Evolutionary conservation across 495 filamentous ascomycete species (phyloP), one percentile per base, ranked within the genome.

Genomic region (Oidiodendron maius): DNA sequence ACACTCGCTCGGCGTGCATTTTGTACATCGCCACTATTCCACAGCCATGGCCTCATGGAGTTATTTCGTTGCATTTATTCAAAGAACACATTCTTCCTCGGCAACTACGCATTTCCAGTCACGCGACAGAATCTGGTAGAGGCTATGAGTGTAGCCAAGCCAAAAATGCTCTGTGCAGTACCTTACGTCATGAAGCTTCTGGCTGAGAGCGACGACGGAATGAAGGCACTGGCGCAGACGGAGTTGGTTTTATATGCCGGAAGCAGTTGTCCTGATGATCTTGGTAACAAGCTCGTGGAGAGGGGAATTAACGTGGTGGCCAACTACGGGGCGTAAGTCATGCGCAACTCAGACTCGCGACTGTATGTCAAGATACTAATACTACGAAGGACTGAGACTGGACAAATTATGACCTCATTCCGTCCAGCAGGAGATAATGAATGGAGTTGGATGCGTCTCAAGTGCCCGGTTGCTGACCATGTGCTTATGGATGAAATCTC

Each of bases 321-420:
- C 48, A 48, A 18, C 78, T 80, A n/a, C 46, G 45, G 51, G 11
- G 40, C 48, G n/a, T n/a, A n/a, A n/a, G n/a, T n/a, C n/a, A n/a
- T n/a, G n/a, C n/a, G n/a, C n/a, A n/a, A n/a, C n/a, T n/a, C n/a
- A n/a, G n/a, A n/a, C n/a, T n/a, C n/a, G n/a, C n/a, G n/a, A n/a
- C n/a, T n/a, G n/a, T n/a, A n/a, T n/a, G n/a, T n/a, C n/a, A n/a
- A n/a, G n/a, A 79, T 47, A 84, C n/a, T n/a, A n/a, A n/a, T n/a
- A n/a, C n/a, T n/a, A n/a, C n/a, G n/a, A n/a, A n/a, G n/a, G 0
- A 81, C 79, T 0, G 79, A 83, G 45, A 73, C 71, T 4, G 77
- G 76, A 20, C 72, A 76, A 43, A 59, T 82, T 10, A 76, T 81
- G 73, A 78, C 69, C 20, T 79, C 76, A 0, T 67, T 71, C 11